phyloP scores from a whole-genome alignment of 2,329 filamentous ascomycete species.

The Ophiostoma sp. region DNA sequence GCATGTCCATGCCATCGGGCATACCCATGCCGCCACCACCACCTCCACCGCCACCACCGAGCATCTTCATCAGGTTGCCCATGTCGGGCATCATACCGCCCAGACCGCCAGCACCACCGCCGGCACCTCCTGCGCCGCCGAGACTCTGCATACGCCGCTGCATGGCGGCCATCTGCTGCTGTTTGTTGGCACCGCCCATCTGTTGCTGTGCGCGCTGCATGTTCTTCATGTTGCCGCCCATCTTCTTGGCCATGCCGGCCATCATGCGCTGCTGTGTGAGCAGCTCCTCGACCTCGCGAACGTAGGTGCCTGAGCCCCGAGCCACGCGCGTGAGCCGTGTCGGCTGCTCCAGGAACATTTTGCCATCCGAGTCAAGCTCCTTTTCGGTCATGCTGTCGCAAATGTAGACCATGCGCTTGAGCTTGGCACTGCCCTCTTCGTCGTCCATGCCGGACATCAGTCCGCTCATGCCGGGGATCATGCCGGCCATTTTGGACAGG shows the following conservation, averaged over 20 bases:
- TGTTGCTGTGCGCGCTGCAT: slow-evolving; percentile 90
- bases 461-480: slow-evolving; percentile 92
- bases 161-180: slow-evolving; percentile 93
- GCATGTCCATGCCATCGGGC: slow-evolving; percentile 69
- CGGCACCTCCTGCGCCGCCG: slow-evolving; percentile 65
- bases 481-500: slow-evolving; percentile 92
- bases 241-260: slow-evolving; percentile 98
- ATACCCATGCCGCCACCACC: slow-evolving; percentile 52
- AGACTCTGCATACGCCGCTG: slow-evolving; percentile 91
- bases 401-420: slow-evolving; percentile 98
- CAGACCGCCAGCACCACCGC: slow-evolving; percentile 35
- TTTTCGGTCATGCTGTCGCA: slow-evolving; percentile 97
- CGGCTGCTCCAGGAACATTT: slow-evolving; percentile 87
- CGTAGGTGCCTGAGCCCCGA: slow-evolving; percentile 80
- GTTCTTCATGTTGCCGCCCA: slow-evolving; percentile 96
- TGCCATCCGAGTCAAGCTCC: slow-evolving; percentile 92
- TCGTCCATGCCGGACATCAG: slow-evolving; percentile 97
- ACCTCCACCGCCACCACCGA: slow-evolving; percentile 66
- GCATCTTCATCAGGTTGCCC: slow-evolving; percentile 85
- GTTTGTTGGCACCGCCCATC: slow-evolving; percentile 85
- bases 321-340: slow-evolving; percentile 90
- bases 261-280: slow-evolving; percentile 99
- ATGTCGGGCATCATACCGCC: slow-evolving; percentile 65
- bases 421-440: slow-evolving; percentile 85
- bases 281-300: slow-evolving; percentile 89